Evolutionary conservation across 495 filamentous ascomycete genomes (phyloP), one percentile per base, ranked within the genome.

Genomic region (Penicillium egyptiacum): DNA sequence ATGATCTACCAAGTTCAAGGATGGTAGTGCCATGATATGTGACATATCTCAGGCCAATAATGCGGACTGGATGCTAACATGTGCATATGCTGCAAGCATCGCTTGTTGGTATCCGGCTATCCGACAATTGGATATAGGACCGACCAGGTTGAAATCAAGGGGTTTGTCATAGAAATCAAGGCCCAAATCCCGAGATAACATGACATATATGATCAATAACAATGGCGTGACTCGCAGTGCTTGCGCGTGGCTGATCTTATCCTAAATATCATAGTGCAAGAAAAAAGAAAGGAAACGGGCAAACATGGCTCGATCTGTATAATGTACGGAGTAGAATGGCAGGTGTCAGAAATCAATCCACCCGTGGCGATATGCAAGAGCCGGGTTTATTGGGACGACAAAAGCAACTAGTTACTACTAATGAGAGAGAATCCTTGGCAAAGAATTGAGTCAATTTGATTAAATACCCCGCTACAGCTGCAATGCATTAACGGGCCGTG

Each of bases 401-500:
- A 33, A 33, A 33, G 30, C 30, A 33, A 33, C 12, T 8, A n/a
- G n/a, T n/a, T n/a, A 1, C 23, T 28, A 28, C 26, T 8, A 9
- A 28, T 9, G 7, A 8, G 1, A 28, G 7, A 8, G 1, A 28
- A 28, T 28, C 26, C 26, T 31, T 31, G 30, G 10, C 30, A 4
- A 31, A 3, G 2, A 30, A 30, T 11, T 10, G 28, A 9, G 9
- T 2, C 0, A 30, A 2, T 10, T 30, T 3, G 9, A 9, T 30
- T 30, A 11, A 30, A 23, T 44, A 25, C 43, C 11, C 22, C 23
- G 23, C 20, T 6, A 10, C 30, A 28, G 19, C 47, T 40, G 33
- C 49, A 51, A 51, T 51, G 49, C 33, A 51, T 11, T 40, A 5
- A 12, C 49, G 30, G 49, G 33, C 33, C 33, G 49, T 37, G 31